Base-by-base conservation (phyloP, 2,329 filamentous ascomycete species). In the Pyrenophora teres region DNA sequence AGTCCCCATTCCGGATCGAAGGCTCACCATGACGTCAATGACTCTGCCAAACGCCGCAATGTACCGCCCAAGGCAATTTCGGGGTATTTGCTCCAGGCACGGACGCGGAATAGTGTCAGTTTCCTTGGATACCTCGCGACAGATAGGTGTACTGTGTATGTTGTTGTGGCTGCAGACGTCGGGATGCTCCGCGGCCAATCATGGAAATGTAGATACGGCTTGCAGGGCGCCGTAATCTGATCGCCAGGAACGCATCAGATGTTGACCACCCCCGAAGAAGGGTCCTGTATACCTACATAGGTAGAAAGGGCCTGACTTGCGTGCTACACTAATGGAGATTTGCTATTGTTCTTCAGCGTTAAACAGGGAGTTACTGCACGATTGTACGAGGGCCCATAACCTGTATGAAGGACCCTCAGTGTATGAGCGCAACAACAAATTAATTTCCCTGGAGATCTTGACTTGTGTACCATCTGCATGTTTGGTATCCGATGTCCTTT, bases 21-120 rank as follows among this genome's bases (percentile, higher is more conserved):
- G 33, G 27, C 16, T 49, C 45, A 43, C 39, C 19, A 40, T 52
- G 50, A 52, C 50, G 50, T 52, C 50, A 52, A 52, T 16, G 50
- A 52, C 45, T 43, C n/a, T 30, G 7, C 19, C 21, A 46, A 21
- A 30, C 35, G 44, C 5, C n/a, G 33, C 23, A 45, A 40, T 52
- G 39, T 21, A 7, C 27, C 38, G 23, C 15, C 15, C 35, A 30
- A 46, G 23, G 42, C 15, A 27, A 15, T 8, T 3, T 15, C 19
- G 18, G 18, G 16, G 25, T 9, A n/a, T 23, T 3, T 21, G 15
- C 37, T 4, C 7, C 9, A 16, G 23, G 19, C 3, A 18, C 5
- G 12, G n/a, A 19, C 4, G n/a, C 19, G 9, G 4, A 36, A 13
- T 16, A 25, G 19, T 3, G 15, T 8, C 15, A 16, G 6, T 4